Percentiles rank a stretch among this genome's conserved stretches.
These are phyloP conservation scores for Abrus pulchellus DNA, from an alignment of 306 rosid species.

Conservation along the genomic window DNA sequence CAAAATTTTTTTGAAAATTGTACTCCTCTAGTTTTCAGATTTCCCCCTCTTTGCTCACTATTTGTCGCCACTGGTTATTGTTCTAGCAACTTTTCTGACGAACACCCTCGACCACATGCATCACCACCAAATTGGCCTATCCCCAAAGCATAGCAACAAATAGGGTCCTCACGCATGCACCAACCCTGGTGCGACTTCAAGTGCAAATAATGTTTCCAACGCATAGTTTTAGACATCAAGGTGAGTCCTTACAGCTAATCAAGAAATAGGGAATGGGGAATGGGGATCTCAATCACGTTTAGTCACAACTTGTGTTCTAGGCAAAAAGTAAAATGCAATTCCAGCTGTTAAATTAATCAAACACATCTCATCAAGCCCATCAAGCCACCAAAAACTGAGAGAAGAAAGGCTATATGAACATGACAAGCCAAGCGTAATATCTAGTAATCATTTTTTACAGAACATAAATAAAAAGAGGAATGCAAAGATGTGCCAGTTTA, in stretches of 20 bases:
- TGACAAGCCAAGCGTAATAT: background rate
- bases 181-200: too few species aligned
- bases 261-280: background rate
- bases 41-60: too few species aligned
- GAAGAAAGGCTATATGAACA: background rate
- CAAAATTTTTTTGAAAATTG: too few species aligned
- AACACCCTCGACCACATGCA: too few species aligned
- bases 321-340: background rate
- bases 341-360: constrained; percentile 13
- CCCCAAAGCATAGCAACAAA: too few species aligned
- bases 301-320: background rate
- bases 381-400: background rate
- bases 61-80: too few species aligned
- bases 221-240: constrained; percentile 21
- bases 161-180: too few species aligned
- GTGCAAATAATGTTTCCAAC: constrained; percentile 8
- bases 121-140: too few species aligned
- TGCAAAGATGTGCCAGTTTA: constrained; percentile 13
- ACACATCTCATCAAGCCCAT: background rate
- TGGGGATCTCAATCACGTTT: constrained; percentile 13
- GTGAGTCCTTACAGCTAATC: constrained; percentile 4
- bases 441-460: background rate
- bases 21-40: too few species aligned
- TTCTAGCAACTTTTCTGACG: too few species aligned
- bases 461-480: constrained; percentile 15